phyloP scores from a whole-genome alignment of 768 basidiomycete species.

The Russula sp. region DNA sequence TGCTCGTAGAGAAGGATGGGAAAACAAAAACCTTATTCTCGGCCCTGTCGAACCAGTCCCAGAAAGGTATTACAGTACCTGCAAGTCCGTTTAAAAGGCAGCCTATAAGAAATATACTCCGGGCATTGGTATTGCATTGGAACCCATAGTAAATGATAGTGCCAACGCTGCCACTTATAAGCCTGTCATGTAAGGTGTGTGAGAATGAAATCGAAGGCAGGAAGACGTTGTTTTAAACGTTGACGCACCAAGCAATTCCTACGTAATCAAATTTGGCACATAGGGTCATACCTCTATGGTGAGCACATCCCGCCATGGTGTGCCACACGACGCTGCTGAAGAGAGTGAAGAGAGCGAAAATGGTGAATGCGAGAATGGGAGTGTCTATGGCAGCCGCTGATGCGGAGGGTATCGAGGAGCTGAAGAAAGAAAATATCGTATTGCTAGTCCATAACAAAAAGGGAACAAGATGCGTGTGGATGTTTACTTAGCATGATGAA shows the following conservation, averaged over 20 bases:
- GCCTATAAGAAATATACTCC: conserved; percentile 60
- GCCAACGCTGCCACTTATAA: conserved; percentile 79
- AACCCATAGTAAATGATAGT: conserved; percentile 82
- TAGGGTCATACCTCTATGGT: conserved; percentile 71
- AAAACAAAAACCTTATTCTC: conserved; percentile 58
- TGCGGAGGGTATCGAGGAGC: conserved; percentile 33
- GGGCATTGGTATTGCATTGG: conserved; percentile 57
- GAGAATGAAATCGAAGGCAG: not conserved
- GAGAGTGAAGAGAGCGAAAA: conserved; percentile 73
- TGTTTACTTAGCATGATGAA: conserved; percentile 64
- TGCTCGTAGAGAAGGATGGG: not conserved
- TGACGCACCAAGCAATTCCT: conserved; percentile 79
- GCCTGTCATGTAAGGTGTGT: conserved; percentile 44
- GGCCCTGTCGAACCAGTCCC: conserved; percentile 81
- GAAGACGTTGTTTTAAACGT: not conserved
- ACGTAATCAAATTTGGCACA: conserved; percentile 89
- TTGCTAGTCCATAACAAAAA: conserved; percentile 62
- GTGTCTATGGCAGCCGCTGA: conserved; percentile 42
- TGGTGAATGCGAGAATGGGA: conserved; percentile 63
- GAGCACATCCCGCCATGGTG: conserved; percentile 82
- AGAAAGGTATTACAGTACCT: conserved; percentile 83
- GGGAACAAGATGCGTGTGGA: conserved; percentile 88
- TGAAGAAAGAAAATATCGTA: conserved; percentile 40
- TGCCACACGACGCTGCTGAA: conserved; percentile 78
- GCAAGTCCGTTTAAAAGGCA: conserved; percentile 72